Percentiles rank a stretch among this genome's conserved stretches.
These are phyloP conservation scores for Saccharum hybrid DNA, from an alignment of 202 grass and related monocot genomes.

Conservation along the genomic window DNA sequence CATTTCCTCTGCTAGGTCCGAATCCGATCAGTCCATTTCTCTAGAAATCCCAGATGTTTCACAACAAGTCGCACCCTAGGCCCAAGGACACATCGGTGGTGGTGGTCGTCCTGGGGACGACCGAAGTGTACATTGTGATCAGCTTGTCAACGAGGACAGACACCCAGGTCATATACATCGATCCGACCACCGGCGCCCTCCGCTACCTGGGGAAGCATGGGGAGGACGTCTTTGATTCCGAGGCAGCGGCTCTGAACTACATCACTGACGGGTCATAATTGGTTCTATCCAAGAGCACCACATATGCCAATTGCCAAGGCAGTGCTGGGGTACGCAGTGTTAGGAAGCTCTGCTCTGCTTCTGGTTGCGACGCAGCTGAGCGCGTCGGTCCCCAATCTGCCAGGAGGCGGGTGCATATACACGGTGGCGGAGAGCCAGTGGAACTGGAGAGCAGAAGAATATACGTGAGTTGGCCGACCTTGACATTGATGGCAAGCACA, in stretches of 20 bases:
- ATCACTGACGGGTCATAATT: no score
- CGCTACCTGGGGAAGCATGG: conserved; percentile 64
- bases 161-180: conserved; percentile 77
- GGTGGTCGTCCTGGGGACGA: conserved; percentile 66
- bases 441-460: conserved; percentile 83
- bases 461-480: conserved; percentile 75
- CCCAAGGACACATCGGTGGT: conserved; percentile 71
- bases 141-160: conserved; percentile 68
- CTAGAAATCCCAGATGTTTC: conserved; percentile 16
- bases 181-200: conserved; percentile 80
- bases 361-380: conserved; percentile 78
- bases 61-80: no score
- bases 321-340: conserved; percentile 70
- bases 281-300: conserved; percentile 72
- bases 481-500: conserved; percentile 95
- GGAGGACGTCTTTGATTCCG: no score
- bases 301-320: conserved; percentile 62
- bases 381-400: conserved; percentile 61
- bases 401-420: conserved; percentile 77
- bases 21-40: neutral
- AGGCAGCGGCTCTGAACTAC: no score
- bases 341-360: conserved; percentile 78
- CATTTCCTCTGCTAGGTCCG: no score
- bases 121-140: conserved; percentile 76
- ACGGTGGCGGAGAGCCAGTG: conserved; percentile 82